These are phyloP conservation scores for Gonium pectorale DNA, from an alignment of 139 green algal species.

Conservation along the genomic window DNA sequence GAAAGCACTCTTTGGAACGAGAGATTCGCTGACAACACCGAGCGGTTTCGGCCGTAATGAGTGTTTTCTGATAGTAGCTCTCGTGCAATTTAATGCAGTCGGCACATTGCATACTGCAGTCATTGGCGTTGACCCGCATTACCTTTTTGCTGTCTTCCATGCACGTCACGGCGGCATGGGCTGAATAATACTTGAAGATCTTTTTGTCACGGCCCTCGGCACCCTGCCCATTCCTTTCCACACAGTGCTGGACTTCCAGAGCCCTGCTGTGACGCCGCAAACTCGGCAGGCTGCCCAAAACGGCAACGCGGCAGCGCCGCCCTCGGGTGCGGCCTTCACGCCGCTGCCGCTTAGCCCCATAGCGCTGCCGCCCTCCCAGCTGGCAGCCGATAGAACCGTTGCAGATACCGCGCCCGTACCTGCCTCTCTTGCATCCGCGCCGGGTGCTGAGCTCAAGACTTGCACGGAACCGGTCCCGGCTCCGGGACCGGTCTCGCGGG, in stretches of 20 bases:
- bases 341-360: conserved; percentile 36
- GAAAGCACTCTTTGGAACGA: background rate
- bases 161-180: too few species aligned
- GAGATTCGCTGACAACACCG: conserved; percentile 38
- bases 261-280: background rate
- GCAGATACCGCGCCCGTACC: too few species aligned
- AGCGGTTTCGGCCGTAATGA: background rate
- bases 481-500: too few species aligned
- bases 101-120: background rate
- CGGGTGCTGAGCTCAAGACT: too few species aligned
- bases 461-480: too few species aligned
- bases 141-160: background rate
- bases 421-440: too few species aligned
- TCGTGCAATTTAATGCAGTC: background rate
- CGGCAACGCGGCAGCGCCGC: background rate
- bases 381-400: too few species aligned
- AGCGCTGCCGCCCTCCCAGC: background rate
- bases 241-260: conserved; percentile 32
- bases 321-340: background rate
- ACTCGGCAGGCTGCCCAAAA: background rate
- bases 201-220: too few species aligned
- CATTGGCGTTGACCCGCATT: background rate
- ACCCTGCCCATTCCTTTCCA: too few species aligned
- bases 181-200: too few species aligned
- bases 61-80: conserved; percentile 43